Percentiles rank a stretch among this genome's conserved stretches.
Evolutionary conservation across 2,329 filamentous ascomycete species (phyloP).

Genomic region (Aspergillus sp.): DNA sequence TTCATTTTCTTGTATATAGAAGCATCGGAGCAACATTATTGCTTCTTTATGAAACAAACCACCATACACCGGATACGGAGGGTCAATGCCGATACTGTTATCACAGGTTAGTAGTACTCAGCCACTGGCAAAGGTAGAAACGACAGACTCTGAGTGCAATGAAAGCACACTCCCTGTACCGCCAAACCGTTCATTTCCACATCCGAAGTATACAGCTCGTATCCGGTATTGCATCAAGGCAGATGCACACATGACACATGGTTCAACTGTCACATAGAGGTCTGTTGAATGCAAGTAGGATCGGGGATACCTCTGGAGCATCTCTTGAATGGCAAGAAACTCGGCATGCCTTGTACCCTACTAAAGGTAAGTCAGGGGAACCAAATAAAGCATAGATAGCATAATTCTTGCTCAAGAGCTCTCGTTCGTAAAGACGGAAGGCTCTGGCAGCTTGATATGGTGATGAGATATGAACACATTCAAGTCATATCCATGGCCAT

Average conservation of each 20-base stretch:
- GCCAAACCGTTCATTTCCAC: conserved; percentile 92
- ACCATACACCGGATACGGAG: conserved; percentile 71
- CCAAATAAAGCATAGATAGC: not conserved
- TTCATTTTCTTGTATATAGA: conserved; percentile 97
- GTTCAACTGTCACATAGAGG: conserved; percentile 95
- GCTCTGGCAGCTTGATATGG: too few species aligned
- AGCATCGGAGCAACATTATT: conserved; percentile 81
- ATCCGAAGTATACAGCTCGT: conserved; percentile 86
- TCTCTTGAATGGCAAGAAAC: conserved; percentile 71
- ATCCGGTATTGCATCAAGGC: conserved; percentile 82
- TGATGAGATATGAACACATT: not conserved
- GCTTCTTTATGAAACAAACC: conserved; percentile 87
- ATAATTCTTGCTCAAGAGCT: too few species aligned
- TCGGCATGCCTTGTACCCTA: conserved; percentile 91
- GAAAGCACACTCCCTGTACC: conserved; percentile 90
- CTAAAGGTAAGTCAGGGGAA: conserved; percentile 38
- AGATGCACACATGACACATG: conserved; percentile 97
- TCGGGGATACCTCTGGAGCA: conserved; percentile 56
- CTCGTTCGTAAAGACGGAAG: too few species aligned
- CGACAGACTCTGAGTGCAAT: conserved; percentile 60
- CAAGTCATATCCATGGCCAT: not conserved
- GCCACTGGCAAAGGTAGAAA: not conserved
- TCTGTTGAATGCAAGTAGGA: conserved; percentile 63
- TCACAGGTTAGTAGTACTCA: conserved; percentile 4
- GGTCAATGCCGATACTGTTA: conserved; percentile 61